Conservation (phyloP, 192 early-diverging fungal genomes). For the Backusella parvicylindrica region DNA sequence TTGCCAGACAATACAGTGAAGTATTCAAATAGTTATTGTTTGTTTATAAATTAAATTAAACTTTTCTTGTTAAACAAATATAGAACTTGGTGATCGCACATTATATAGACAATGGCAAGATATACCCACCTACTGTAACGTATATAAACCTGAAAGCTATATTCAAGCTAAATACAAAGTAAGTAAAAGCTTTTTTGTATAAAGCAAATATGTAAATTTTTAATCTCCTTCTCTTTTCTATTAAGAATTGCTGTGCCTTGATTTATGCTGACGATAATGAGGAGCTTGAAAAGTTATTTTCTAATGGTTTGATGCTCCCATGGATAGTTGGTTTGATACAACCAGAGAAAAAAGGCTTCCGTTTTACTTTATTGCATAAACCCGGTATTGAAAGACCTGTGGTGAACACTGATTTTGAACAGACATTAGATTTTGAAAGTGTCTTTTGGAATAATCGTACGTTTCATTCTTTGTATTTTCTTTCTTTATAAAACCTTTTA, state of each 20-base stretch:
- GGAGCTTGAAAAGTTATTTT: conserved; percentile 12
- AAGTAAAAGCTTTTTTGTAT: not conserved
- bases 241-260: conserved; percentile 26
- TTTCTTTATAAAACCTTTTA: not conserved
- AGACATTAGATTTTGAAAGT: conserved; percentile 34
- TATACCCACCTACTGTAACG: not conserved
- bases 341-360: conserved; percentile 25
- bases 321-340: conserved; percentile 26
- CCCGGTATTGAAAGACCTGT: not conserved
- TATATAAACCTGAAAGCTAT: conserved; percentile 8
- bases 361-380: conserved; percentile 19
- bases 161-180: conserved; percentile 15
- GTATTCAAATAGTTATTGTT: not conserved
- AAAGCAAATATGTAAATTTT: not conserved
- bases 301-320: not conserved
- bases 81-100: not conserved
- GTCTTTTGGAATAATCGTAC: conserved; percentile 37
- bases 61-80: not conserved
- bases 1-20: conserved; percentile 15
- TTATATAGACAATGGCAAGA: not conserved
- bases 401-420: not conserved
- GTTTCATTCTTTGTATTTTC: not conserved
- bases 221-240: not conserved
- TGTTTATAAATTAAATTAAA: not conserved
- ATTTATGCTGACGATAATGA: conserved; percentile 29